These are phyloP conservation scores for Calocybe indica DNA, from an alignment of 768 basidiomycete species.

Conservation along the genomic window DNA sequence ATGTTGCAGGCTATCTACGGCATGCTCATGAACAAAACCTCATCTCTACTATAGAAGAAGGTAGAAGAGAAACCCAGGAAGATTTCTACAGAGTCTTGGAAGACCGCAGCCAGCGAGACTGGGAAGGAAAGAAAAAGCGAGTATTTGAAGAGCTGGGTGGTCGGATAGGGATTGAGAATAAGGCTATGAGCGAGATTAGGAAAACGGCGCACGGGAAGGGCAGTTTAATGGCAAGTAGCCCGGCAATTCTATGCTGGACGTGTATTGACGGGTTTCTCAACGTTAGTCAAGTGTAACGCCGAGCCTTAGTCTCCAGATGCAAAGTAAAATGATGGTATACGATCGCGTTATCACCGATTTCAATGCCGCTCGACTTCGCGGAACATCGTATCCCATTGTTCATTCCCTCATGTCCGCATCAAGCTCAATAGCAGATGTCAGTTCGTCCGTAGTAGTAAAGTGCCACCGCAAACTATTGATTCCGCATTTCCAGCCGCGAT, in stretches of 20 bases:
- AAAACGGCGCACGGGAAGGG: slow-evolving; percentile 57
- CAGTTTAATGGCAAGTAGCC: slow-evolving; percentile 40
- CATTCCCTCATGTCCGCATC: slow-evolving; percentile 69
- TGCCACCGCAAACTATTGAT: neutral
- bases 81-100: slow-evolving; percentile 81
- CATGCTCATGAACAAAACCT: slow-evolving; percentile 93
- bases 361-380: slow-evolving; percentile 67
- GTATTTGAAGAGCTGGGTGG: slow-evolving; percentile 89
- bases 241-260: neutral
- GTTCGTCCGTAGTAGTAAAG: slow-evolving; percentile 39
- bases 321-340: slow-evolving; percentile 95
- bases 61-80: slow-evolving; percentile 75
- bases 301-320: slow-evolving; percentile 70
- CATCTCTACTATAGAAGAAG: slow-evolving; percentile 91
- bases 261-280: neutral
- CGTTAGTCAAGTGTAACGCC: slow-evolving; percentile 36
- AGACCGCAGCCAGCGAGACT: slow-evolving; percentile 68
- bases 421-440: slow-evolving; percentile 36
- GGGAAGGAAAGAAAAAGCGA: slow-evolving; percentile 87
- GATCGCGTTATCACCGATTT: slow-evolving; percentile 76
- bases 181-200: slow-evolving; percentile 52
- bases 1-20: slow-evolving; percentile 90
- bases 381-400: slow-evolving; percentile 70
- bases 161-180: slow-evolving; percentile 48
- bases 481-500: slow-evolving; percentile 30